Evolutionary conservation across 164 flowering plant genomes (phyloP).

Genomic region (Vitis cinerea): DNA sequence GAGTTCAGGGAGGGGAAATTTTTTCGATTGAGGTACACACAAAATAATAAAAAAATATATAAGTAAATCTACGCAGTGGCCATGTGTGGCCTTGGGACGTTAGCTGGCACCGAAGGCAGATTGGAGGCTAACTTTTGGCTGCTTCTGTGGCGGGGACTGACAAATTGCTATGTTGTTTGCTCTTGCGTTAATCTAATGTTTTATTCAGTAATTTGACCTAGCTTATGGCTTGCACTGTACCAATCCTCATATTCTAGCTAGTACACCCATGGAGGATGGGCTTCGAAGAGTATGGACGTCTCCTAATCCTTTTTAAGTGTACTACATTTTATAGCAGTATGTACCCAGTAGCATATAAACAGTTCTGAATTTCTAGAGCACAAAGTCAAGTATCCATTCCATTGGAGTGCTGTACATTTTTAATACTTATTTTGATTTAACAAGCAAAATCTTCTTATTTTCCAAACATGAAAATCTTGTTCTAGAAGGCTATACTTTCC

Average conservation of each 20-base stretch:
- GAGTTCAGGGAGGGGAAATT: conserved; percentile 3
- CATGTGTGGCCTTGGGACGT: conserved; percentile 21
- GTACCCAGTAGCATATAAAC: too few species aligned
- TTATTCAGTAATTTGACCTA: background rate
- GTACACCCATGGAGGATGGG: background rate
- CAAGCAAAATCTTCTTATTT: too few species aligned
- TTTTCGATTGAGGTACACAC: conserved; percentile 7
- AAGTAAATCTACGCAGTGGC: background rate
- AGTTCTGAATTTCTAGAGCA: too few species aligned
- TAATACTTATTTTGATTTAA: too few species aligned
- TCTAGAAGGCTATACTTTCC: too few species aligned
- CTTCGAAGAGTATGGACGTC: background rate
- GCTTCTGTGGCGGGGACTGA: conserved; percentile 19
- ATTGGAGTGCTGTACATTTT: too few species aligned
- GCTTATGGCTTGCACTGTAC: background rate
- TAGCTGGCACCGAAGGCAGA: conserved; percentile 27
- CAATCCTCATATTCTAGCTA: background rate
- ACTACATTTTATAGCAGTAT: too few species aligned
- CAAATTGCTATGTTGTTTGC: conserved; percentile 13
- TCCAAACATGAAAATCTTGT: too few species aligned
- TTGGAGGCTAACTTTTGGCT: conserved; percentile 22
- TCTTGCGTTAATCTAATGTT: conserved; percentile 2
- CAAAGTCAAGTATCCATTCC: too few species aligned
- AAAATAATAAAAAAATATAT: background rate
- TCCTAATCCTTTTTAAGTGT: too few species aligned